Percentiles rank a stretch among this genome's conserved stretches.
Conservation (phyloP, 1,284 basidiomycete species). For the Agroathelia rolfsii region DNA sequence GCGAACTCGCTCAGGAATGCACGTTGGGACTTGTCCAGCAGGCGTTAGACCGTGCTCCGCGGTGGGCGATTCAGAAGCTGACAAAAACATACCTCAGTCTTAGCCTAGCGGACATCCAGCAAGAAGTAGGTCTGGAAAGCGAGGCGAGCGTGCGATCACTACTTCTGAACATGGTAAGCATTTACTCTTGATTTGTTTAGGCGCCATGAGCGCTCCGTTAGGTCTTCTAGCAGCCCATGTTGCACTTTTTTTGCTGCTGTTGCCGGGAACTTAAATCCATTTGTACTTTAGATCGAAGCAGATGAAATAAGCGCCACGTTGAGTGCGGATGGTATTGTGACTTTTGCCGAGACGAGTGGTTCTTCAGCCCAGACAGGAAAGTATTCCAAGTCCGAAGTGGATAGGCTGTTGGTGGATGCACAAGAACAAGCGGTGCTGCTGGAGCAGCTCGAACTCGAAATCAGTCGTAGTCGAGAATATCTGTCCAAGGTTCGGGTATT, state of each 20-base stretch:
- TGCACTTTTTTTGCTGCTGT: background rate
- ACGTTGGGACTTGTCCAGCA: conserved; percentile 61
- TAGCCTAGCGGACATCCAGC: conserved; percentile 58
- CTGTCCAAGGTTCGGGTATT: conserved; percentile 46
- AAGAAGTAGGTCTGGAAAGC: conserved; percentile 43
- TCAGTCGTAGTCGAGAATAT: conserved; percentile 56
- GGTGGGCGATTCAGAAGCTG: conserved; percentile 68
- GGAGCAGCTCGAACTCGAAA: conserved; percentile 41
- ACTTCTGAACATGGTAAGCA: conserved; percentile 61
- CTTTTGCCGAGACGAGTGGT: too few species aligned
- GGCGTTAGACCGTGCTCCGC: conserved; percentile 54
- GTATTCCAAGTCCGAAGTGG: conserved; percentile 57
- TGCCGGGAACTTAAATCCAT: background rate
- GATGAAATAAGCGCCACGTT: conserved; percentile 59
- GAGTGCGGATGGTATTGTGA: conserved; percentile 55
- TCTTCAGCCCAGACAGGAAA: conserved; percentile 47
- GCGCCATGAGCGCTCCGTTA: too few species aligned
- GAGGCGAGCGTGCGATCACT: conserved; percentile 47
- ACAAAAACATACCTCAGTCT: conserved; percentile 73
- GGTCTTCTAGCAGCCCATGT: background rate
- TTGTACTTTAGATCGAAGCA: conserved; percentile 64
- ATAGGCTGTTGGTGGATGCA: conserved; percentile 49
- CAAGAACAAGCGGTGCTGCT: conserved; percentile 47
- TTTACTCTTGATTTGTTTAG: too few species aligned
- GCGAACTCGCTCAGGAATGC: conserved; percentile 39